These are phyloP conservation scores for Trypanosoma platydactyli DNA, from an alignment of 208 protist genomes.

Conservation along the genomic window DNA sequence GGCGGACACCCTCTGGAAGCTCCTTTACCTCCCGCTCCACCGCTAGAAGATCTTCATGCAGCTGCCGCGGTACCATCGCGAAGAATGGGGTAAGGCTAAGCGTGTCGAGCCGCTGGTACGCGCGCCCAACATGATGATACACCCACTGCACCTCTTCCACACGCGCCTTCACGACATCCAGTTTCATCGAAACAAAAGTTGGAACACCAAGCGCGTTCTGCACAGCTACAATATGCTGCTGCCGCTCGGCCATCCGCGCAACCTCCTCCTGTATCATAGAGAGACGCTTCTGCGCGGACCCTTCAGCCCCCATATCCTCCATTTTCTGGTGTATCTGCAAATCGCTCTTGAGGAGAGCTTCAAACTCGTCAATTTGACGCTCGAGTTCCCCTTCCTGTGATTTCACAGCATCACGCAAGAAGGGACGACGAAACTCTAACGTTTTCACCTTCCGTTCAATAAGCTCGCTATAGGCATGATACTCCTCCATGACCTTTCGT, in stretches of 20 bases:
- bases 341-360: constrained; percentile 51
- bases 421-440: constrained; percentile 73
- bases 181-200: constrained; percentile 40
- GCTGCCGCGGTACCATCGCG: constrained; percentile 89
- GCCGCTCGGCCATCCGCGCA: constrained; percentile 52
- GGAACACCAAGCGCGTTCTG: constrained; percentile 74
- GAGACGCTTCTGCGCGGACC: constrained; percentile 62
- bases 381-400: constrained; percentile 58
- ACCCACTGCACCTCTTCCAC: constrained; percentile 90
- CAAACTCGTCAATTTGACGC: constrained; percentile 49
- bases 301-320: constrained; percentile 34
- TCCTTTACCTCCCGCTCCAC: constrained; percentile 53
- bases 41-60: constrained; percentile 77
- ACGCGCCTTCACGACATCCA: constrained; percentile 80
- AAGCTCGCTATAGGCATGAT: constrained; percentile 91
- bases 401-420: constrained; percentile 62
- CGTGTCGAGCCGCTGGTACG: constrained; percentile 77
- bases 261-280: constrained; percentile 73
- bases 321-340: constrained; percentile 7
- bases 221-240: constrained; percentile 73
- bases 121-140: constrained; percentile 79
- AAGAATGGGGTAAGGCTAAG: constrained; percentile 93
- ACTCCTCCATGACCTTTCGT: constrained; percentile 92
- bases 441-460: constrained; percentile 90
- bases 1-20: constrained; percentile 58